Percentiles rank a stretch among this genome's conserved stretches.
phyloP scores from a whole-genome alignment of 2,329 filamentous ascomycete species.

The Paecilomyces dactylethromorphus region DNA sequence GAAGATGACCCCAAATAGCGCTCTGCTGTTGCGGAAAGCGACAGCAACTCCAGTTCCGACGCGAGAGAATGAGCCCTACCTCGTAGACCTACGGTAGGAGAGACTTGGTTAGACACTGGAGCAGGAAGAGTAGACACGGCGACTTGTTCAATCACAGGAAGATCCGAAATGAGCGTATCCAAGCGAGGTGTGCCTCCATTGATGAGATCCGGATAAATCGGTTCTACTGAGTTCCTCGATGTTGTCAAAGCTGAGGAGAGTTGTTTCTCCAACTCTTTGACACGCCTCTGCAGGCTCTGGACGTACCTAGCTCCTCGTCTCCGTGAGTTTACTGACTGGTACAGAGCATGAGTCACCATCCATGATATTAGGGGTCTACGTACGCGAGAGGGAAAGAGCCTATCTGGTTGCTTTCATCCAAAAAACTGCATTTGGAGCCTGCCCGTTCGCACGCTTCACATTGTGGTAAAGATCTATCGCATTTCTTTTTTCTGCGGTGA shows the following conservation, averaged over 20 bases:
- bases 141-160: neutral
- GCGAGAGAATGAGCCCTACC: slow-evolving; percentile 18
- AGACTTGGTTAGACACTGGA: slow-evolving; percentile 8
- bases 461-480: slow-evolving; percentile 32
- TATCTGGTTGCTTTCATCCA: slow-evolving; percentile 31
- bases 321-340: neutral
- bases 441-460: slow-evolving; percentile 35
- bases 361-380: slow-evolving; percentile 10
- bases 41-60: slow-evolving; percentile 32
- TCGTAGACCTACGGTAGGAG: neutral
- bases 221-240: neutral
- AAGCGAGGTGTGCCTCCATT: neutral
- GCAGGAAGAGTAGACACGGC: neutral
- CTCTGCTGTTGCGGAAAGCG: slow-evolving; percentile 40
- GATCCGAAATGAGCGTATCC: neutral
- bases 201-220: neutral
- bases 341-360: neutral
- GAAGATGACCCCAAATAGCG: slow-evolving; percentile 40
- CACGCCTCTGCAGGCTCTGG: slow-evolving; percentile 23
- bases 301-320: slow-evolving; percentile 24
- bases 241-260: neutral
- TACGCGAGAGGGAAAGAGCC: slow-evolving; percentile 38
- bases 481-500: slow-evolving; percentile 39
- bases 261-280: slow-evolving; percentile 15
- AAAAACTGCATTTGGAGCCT: slow-evolving; percentile 35